Evolutionary conservation across 192 early-diverging fungal species (phyloP).

Genomic region (Coemansia sp.): DNA sequence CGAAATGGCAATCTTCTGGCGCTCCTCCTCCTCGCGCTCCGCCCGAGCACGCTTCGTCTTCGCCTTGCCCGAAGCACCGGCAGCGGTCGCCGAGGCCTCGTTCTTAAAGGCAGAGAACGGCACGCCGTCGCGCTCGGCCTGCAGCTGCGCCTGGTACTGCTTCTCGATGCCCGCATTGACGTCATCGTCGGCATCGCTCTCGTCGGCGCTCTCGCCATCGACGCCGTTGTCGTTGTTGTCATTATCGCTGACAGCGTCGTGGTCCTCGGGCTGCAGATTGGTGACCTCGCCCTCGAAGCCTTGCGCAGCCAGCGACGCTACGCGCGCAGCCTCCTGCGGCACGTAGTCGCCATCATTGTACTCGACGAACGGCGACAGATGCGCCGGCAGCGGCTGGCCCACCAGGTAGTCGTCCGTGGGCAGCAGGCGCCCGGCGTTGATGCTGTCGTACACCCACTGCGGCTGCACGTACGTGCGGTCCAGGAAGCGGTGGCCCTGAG

Average conservation of each 20-base stretch:
- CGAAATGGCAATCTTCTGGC: constrained; percentile 49
- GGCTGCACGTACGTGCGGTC: constrained; percentile 87
- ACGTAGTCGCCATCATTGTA: constrained; percentile 85
- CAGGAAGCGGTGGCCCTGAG: constrained; percentile 58
- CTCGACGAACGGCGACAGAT: constrained; percentile 92
- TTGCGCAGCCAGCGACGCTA: constrained; percentile 33
- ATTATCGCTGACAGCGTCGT: constrained; percentile 53
- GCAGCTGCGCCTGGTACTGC: constrained; percentile 45
- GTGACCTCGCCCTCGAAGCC: constrained; percentile 65
- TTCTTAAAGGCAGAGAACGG: constrained; percentile 24
- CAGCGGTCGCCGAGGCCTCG: background rate
- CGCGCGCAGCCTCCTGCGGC: constrained; percentile 57
- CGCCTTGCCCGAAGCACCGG: too few species aligned
- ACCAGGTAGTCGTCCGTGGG: constrained; percentile 64
- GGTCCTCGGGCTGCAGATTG: constrained; percentile 59
- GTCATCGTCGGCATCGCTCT: constrained; percentile 58
- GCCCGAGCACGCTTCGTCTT: constrained; percentile 35
- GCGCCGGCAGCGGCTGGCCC: constrained; percentile 83
- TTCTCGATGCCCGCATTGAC: constrained; percentile 43
- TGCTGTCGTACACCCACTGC: constrained; percentile 96
- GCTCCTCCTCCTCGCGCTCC: constrained; percentile 26
- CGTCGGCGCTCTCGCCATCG: constrained; percentile 61
- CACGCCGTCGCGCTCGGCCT: constrained; percentile 42
- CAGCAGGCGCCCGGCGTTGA: constrained; percentile 82
- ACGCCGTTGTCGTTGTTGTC: constrained; percentile 45